phyloP scores from a whole-genome alignment of 306 rosid species.

The Quercus bicolor region DNA sequence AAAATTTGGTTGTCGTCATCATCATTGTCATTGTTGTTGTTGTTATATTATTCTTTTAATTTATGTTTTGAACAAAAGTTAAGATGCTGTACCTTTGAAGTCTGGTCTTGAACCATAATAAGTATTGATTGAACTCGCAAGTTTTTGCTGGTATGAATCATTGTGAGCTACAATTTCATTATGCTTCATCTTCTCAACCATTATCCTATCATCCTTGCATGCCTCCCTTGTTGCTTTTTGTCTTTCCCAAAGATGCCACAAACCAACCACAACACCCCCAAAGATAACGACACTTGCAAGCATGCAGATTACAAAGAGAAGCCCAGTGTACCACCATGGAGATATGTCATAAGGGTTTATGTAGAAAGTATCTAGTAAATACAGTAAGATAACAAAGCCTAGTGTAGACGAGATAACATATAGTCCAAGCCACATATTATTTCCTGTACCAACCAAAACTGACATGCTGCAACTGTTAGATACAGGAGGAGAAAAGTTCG shows the following conservation, averaged over 20 bases:
- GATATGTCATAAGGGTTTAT: slow-evolving; percentile 50
- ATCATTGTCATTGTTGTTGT: no score
- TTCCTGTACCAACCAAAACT: slow-evolving; percentile 77
- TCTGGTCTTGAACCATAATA: slow-evolving; percentile 77
- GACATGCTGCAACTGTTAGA: slow-evolving; percentile 52
- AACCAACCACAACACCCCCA: slow-evolving; percentile 65
- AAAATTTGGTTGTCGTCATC: no score
- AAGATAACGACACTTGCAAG: slow-evolving; percentile 58
- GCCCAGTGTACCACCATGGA: slow-evolving; percentile 83
- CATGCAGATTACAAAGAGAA: slow-evolving; percentile 63
- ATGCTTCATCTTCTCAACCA: background rate
- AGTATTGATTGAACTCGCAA: slow-evolving; percentile 31
- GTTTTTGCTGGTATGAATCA: slow-evolving; percentile 20
- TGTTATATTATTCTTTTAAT: no score
- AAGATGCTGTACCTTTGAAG: slow-evolving; percentile 54
- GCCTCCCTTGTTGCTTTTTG: slow-evolving; percentile 25
- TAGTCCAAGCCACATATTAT: slow-evolving; percentile 74
- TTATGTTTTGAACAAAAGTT: background rate
- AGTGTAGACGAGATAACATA: slow-evolving; percentile 59
- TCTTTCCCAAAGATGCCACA: slow-evolving; percentile 78
- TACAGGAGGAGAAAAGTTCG: slow-evolving; percentile 35
- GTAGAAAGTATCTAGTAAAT: slow-evolving; percentile 52
- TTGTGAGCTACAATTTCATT: slow-evolving; percentile 22
- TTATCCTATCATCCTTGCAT: slow-evolving; percentile 4
- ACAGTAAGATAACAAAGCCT: slow-evolving; percentile 53